Conservation (phyloP, 805 yeast species). For the Candida silvatica region DNA sequence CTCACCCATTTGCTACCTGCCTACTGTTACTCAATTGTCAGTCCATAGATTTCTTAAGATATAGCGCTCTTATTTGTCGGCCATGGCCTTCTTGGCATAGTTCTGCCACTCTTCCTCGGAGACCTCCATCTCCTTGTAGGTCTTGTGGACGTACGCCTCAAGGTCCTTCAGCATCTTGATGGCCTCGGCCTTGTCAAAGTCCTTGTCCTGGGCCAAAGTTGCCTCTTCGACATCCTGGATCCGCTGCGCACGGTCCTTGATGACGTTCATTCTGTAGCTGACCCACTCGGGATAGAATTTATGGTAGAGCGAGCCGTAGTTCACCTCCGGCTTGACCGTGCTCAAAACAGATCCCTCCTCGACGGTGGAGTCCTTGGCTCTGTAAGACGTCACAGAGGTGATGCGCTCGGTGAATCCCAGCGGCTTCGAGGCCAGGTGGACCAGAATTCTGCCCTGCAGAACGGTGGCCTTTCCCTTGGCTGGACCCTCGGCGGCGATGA, state of each 20-base stretch:
- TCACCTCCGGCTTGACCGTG: conserved; percentile 31
- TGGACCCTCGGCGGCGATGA: conserved; percentile 30
- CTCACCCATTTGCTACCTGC: too few species aligned
- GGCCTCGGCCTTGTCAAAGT: conserved; percentile 29
- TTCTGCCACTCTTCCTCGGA: conserved; percentile 9
- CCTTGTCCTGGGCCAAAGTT: conserved; percentile 16
- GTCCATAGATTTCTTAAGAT: too few species aligned
- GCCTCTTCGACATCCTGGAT: conserved; percentile 18
- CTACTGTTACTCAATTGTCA: too few species aligned
- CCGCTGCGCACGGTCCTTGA: conserved; percentile 20
- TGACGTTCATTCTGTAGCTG: conserved; percentile 28
- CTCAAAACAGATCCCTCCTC: conserved; percentile 32
- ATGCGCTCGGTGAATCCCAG: too few species aligned
- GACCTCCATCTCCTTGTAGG: conserved; percentile 28
- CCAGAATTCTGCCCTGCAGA: conserved; percentile 37
- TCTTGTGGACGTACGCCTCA: conserved; percentile 18
- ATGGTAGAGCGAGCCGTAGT: conserved; percentile 28
- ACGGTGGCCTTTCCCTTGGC: conserved; percentile 43
- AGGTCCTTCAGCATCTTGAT: conserved; percentile 24
- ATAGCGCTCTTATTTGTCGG: too few species aligned
- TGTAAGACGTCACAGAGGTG: conserved; percentile 32
- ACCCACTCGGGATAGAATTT: conserved; percentile 33
- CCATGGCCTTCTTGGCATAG: too few species aligned
- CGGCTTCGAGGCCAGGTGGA: conserved; percentile 40
- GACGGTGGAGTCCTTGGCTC: conserved; percentile 29